A percentile compares a stretch with the other conserved stretches of the same genome.
Conservation (phyloP, 1,284 basidiomycete species). For the Tilletia caries region DNA sequence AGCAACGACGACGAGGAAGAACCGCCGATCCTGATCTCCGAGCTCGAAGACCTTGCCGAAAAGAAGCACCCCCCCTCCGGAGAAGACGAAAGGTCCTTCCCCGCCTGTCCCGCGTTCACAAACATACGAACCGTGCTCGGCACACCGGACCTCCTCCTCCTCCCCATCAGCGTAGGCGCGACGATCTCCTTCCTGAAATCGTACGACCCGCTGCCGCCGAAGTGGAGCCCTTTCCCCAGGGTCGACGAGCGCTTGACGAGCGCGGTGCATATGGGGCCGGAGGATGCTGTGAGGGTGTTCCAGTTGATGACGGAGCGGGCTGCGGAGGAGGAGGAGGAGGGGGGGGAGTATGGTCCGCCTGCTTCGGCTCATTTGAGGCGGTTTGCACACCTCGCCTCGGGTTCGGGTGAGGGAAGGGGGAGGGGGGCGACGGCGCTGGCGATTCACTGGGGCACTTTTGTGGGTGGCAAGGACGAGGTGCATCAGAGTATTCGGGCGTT, state of each 20-base stretch:
- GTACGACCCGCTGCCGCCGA: slow-evolving; percentile 38
- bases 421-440: slow-evolving; percentile 21
- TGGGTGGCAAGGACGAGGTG: slow-evolving; percentile 22
- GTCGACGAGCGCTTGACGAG: slow-evolving; percentile 38
- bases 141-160: slow-evolving; percentile 35
- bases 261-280: slow-evolving; percentile 46
- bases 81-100: slow-evolving; percentile 23
- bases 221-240: slow-evolving; percentile 37
- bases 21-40: not conserved
- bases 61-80: not conserved
- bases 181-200: slow-evolving; percentile 45
- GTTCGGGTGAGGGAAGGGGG: not conserved
- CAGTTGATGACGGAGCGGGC: slow-evolving; percentile 27
- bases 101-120: slow-evolving; percentile 43
- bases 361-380: not conserved
- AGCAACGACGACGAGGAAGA: not conserved
- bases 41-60: too few species aligned
- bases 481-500: slow-evolving; percentile 9
- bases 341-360: not conserved
- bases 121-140: slow-evolving; percentile 36
- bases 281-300: slow-evolving; percentile 40
- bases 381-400: not conserved
- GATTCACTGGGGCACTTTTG: slow-evolving; percentile 42
- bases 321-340: not conserved
- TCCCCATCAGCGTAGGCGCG: slow-evolving; percentile 50